Base-by-base conservation (phyloP, 768 basidiomycete genomes). In the Tulasnella sp. region DNA sequence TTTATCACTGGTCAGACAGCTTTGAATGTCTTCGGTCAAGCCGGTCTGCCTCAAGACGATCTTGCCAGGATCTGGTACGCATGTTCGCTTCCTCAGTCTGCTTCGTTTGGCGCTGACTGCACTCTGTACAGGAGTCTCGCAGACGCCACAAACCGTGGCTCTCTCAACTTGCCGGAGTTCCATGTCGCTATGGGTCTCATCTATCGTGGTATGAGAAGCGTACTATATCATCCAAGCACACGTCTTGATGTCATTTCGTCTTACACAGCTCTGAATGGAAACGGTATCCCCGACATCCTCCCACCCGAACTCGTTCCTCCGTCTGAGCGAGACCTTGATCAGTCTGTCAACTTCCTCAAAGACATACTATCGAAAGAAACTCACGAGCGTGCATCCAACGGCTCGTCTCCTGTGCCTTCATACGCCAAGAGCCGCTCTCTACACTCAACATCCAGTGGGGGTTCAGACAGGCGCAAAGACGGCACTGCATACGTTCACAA, bases 171-270 rank as follows among this genome's bases (percentile, higher is more conserved):
- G 25, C 86, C 89, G 12, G 96, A 98, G 69, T 99, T 99, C 69
- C 92, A 98, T 68, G 88, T 97, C 60, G 96, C 96, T 0, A 99
- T 99, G 94, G 92, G 89, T 53, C 75, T 98, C 56, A 98, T 99
- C 67, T 97, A 92, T 72, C 84, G 96, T 68, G 79, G 94, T 97
- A 73, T 65, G 88, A 31, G 27, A 27, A 59, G 31, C 4, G 22
- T 51, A 27, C 2, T 53, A 21, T 25, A 58, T 24, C 4, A n/a
- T 22, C 29, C 27, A 25, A 22, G 11, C 21, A 21, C 11, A 53
- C 9, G 17, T 49, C 9, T 51, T 59, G 27, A 30, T 51, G 15
- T 7, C 15, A 15, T 38, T 38, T n/a, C 44, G 19, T 56, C 3
- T 11, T 41, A 53, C 9, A 0, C 65, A 98, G 93, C 81, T 45